Evolutionary conservation across 1,284 basidiomycete species (phyloP).

Genomic region (Vanrija sp.): DNA sequence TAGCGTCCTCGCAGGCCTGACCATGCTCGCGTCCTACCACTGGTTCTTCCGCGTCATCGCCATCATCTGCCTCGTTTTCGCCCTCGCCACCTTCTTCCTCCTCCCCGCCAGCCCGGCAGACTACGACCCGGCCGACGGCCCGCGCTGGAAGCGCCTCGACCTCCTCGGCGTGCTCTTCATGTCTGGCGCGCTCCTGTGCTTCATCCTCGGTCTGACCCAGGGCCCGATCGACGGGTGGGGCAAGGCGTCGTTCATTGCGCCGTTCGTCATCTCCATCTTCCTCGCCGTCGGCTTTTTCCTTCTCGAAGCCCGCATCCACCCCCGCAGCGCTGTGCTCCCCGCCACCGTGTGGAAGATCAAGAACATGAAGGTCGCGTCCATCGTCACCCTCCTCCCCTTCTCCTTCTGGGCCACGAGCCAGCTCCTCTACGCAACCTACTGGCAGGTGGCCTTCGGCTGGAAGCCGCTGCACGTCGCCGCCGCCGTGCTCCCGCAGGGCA

Average conservation of each 20-base stretch:
- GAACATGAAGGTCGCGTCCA: constrained; percentile 29
- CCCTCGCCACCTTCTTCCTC: constrained; percentile 23
- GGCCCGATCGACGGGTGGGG: constrained; percentile 26
- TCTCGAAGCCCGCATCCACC: constrained; percentile 31
- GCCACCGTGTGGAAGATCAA: constrained; percentile 34
- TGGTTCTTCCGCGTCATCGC: constrained; percentile 46
- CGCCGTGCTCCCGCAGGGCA: constrained; percentile 39
- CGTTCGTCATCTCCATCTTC: constrained; percentile 36
- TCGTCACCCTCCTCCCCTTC: constrained; percentile 27
- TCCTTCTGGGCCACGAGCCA: constrained; percentile 39
- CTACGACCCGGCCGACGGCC: constrained; percentile 15
- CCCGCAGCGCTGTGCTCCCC: constrained; percentile 30
- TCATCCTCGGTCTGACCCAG: constrained; percentile 23
- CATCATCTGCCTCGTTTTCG: constrained; percentile 25
- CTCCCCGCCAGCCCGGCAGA: constrained; percentile 30
- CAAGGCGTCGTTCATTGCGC: constrained; percentile 25
- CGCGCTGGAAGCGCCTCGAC: constrained; percentile 23
- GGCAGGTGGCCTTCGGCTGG: constrained; percentile 23
- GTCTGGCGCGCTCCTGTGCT: constrained; percentile 16
- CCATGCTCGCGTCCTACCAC: constrained; percentile 32
- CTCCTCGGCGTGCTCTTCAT: constrained; percentile 22
- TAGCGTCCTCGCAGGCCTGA: constrained; percentile 28
- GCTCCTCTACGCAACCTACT: constrained; percentile 31
- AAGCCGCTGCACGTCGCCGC: constrained; percentile 33
- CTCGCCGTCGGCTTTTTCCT: constrained; percentile 39